Evolutionary conservation across 169 alveolate species (phyloP), one percentile per base, ranked within the genome.

Genomic region (Theileria parva): DNA sequence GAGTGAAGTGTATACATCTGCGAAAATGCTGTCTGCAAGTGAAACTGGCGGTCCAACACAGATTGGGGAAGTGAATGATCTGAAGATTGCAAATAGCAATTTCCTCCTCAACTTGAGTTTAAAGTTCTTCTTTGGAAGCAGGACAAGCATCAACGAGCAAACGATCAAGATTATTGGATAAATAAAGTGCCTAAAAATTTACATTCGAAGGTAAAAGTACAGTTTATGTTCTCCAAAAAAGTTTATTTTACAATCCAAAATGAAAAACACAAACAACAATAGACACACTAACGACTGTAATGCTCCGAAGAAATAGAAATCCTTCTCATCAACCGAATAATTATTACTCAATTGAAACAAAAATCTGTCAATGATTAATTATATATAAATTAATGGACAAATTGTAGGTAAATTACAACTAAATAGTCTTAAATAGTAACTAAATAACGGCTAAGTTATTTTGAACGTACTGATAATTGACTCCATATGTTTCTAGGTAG

Each of bases 401-500:
- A 32, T 32, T 2, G 37, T 32, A n/a, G n/a, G n/a, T n/a, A n/a
- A n/a, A n/a, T n/a, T n/a, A n/a, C n/a, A n/a, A n/a, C n/a, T n/a
- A n/a, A n/a, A n/a, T n/a, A n/a, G n/a, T n/a, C n/a, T n/a, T n/a
- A n/a, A n/a, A n/a, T n/a, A n/a, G n/a, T n/a, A n/a, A n/a, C n/a
- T n/a, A n/a, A n/a, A n/a, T n/a, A n/a, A n/a, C n/a, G n/a, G n/a
- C n/a, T n/a, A n/a, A 15, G 23, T 15, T 19, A 50, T 12, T 19
- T n/a, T 12, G 73, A 32, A 32, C 83, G 6, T 65, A 80, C 86
- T 84, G 89, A 79, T 92, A 92, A 69, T 92, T 92, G 30, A 92
- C 94, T 23, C 94, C 94, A 61, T 88, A 90, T 19, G 66, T 71
- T 66, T 92, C 95, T 85, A 92, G 91, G 25, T 77, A 81, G 51